Evolutionary conservation across 202 grass and related monocot species (phyloP).

Genomic region (Tripidium arundinaceum): DNA sequence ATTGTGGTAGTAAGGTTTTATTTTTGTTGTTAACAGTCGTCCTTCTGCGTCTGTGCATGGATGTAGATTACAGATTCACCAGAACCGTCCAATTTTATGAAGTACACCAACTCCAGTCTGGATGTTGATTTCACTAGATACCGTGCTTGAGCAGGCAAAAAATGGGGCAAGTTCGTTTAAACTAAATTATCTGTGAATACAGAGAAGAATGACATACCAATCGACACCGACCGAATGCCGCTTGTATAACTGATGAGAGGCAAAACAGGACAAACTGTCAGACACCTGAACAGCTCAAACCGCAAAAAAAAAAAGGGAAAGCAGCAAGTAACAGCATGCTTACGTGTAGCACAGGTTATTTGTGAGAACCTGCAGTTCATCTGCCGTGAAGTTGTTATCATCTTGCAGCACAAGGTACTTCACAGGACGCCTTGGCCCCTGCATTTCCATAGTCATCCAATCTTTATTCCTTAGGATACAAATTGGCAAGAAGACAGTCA

Average conservation of each 20-base stretch:
- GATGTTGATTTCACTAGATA: not conserved
- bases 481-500: too few species aligned
- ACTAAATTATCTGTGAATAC: not conserved
- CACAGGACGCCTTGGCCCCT: too few species aligned
- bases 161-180: not conserved
- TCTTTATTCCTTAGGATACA: too few species aligned
- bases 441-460: too few species aligned
- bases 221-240: constrained; percentile 57
- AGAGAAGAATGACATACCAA: constrained; percentile 40
- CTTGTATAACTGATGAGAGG: constrained; percentile 48
- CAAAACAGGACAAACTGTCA: not conserved
- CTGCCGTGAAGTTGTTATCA: too few species aligned
- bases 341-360: too few species aligned
- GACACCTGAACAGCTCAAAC: not conserved
- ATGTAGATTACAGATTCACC: not conserved
- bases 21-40: not conserved
- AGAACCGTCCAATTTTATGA: not conserved
- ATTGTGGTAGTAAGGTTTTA: not conserved
- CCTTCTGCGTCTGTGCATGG: not conserved
- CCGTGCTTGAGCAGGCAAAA: not conserved
- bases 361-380: too few species aligned
- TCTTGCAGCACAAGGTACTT: too few species aligned
- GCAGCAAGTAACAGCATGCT: too few species aligned
- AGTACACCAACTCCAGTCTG: not conserved
- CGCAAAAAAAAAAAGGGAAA: not conserved